These are phyloP conservation scores for Phytophthora uliginosa DNA, from an alignment of 352 stramenopile genomes.

Conservation along the genomic window DNA sequence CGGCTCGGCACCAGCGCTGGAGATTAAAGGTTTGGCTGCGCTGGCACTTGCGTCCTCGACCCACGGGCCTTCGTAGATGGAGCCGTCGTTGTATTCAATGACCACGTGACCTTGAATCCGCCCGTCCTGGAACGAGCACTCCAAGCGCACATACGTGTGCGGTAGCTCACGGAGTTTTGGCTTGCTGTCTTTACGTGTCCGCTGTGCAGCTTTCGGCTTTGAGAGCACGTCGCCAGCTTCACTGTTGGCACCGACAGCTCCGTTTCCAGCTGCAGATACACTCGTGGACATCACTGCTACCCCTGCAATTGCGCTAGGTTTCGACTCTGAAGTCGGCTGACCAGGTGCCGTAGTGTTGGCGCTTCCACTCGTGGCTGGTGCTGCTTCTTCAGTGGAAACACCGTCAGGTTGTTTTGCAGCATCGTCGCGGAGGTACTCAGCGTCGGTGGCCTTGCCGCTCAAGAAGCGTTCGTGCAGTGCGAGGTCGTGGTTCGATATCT, in stretches of 20 bases:
- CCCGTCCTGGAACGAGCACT: slow-evolving; percentile 81
- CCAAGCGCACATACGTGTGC: slow-evolving; percentile 76
- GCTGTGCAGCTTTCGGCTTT: slow-evolving; percentile 15
- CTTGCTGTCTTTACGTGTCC: slow-evolving; percentile 13
- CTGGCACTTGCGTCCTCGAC: slow-evolving; percentile 61
- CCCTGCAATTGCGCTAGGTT: background rate
- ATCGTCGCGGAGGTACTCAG: slow-evolving; percentile 67
- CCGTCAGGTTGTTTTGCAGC: background rate
- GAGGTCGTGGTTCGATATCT: slow-evolving; percentile 83
- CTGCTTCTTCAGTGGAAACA: background rate
- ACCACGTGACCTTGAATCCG: slow-evolving; percentile 68
- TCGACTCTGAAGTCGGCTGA: slow-evolving; percentile 30
- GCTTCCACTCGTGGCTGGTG: background rate
- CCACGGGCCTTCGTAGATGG: slow-evolving; percentile 85
- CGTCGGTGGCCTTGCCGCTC: slow-evolving; percentile 66
- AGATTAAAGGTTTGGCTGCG: slow-evolving; percentile 54
- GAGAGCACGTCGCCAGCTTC: background rate
- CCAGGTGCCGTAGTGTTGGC: slow-evolving; percentile 18
- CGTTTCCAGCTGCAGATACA: background rate
- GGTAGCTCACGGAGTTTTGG: slow-evolving; percentile 50
- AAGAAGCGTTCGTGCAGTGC: slow-evolving; percentile 77
- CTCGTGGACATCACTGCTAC: background rate
- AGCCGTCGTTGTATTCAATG: slow-evolving; percentile 86
- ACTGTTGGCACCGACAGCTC: background rate
- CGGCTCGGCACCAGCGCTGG: slow-evolving; percentile 26